Percentiles rank a stretch among this genome's conserved stretches.
Conservation (phyloP, 2,329 filamentous ascomycete species). For the Epichloe typhina region DNA sequence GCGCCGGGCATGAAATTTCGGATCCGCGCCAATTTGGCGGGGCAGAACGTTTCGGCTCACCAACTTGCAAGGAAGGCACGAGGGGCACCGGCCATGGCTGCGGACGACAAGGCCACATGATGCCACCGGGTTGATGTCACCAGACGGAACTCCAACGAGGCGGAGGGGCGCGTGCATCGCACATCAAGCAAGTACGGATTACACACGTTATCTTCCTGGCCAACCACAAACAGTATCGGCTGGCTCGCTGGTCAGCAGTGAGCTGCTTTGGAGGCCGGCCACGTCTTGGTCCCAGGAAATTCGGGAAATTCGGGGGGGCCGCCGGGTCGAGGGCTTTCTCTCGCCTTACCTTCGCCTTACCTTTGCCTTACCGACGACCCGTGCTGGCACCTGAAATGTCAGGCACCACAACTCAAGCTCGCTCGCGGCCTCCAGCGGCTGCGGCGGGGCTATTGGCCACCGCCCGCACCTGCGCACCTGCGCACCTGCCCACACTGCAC, state of each 20-base stretch:
- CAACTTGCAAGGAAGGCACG: neutral
- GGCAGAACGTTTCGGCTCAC: neutral
- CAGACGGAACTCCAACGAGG: neutral
- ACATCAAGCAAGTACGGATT: no score
- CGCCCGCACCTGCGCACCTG: neutral
- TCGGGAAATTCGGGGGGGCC: neutral
- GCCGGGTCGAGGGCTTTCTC: neutral
- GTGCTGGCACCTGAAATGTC: neutral
- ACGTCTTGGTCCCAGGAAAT: neutral
- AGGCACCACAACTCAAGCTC: neutral
- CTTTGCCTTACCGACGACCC: no score
- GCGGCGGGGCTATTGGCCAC: constrained; percentile 1
- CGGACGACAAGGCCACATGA: neutral
- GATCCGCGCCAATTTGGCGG: neutral
- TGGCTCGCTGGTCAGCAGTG: no score
- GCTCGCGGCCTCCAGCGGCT: neutral
- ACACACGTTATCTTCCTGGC: no score
- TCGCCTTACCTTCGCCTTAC: neutral
- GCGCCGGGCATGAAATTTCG: neutral
- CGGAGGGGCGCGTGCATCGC: neutral
- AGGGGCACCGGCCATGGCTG: no score
- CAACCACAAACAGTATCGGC: no score
- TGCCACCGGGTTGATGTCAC: neutral
- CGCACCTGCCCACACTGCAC: neutral
- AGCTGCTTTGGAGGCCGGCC: no score